These are phyloP conservation scores for Termitomyces sp. DNA, from an alignment of 768 basidiomycete species.

Conservation along the genomic window DNA sequence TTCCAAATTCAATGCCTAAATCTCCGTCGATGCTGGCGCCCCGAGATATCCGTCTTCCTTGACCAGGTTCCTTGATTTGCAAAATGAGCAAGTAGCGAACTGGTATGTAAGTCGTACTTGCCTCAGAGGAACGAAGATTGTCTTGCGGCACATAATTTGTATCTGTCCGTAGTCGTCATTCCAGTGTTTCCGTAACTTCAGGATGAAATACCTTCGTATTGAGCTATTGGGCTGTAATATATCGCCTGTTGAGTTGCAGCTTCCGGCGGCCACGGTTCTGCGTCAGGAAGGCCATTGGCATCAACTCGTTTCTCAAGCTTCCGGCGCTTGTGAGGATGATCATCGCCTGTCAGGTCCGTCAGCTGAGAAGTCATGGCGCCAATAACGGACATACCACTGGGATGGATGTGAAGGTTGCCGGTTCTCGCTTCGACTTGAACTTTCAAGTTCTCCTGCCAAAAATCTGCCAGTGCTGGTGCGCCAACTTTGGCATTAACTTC, in stretches of 20 bases:
- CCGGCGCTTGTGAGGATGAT: slow-evolving; percentile 46
- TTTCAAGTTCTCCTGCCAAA: slow-evolving; percentile 74
- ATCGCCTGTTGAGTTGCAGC: background rate
- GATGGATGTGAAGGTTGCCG: slow-evolving; percentile 37
- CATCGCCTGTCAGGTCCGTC: slow-evolving; percentile 25
- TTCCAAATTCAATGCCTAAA: slow-evolving; percentile 41
- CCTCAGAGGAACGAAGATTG: slow-evolving; percentile 56
- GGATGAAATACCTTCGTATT: background rate
- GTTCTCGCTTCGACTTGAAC: slow-evolving; percentile 65
- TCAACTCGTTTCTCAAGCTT: slow-evolving; percentile 23
- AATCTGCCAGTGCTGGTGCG: slow-evolving; percentile 62
- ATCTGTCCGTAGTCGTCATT: background rate
- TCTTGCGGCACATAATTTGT: background rate
- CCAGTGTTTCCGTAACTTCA: background rate
- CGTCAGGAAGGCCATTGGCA: background rate
- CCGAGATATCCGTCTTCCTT: slow-evolving; percentile 71
- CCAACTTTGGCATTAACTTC: slow-evolving; percentile 41
- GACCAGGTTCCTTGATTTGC: slow-evolving; percentile 66
- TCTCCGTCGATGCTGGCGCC: slow-evolving; percentile 50
- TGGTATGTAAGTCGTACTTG: slow-evolving; percentile 13
- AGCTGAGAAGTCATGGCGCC: background rate
- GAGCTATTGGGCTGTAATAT: background rate
- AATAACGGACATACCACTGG: slow-evolving; percentile 23
- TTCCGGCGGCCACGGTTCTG: background rate
- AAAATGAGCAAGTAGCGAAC: background rate